Evolutionary conservation across 2,329 filamentous ascomycete genomes (phyloP), one percentile per base, ranked within the genome.

Genomic region (Fusarium xylarioides): DNA sequence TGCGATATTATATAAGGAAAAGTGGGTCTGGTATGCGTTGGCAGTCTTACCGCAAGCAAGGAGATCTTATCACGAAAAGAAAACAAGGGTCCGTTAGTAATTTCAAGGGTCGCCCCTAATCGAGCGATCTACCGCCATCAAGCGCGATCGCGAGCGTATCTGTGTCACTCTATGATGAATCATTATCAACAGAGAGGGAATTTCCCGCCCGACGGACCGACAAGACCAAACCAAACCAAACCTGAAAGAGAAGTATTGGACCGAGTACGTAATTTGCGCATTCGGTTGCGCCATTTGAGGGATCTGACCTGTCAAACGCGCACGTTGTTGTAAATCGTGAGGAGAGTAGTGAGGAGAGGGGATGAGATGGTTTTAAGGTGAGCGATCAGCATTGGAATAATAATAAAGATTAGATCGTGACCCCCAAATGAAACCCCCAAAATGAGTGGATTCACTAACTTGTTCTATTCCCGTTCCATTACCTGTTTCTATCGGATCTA

Each of bases 251-350:
- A 23, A 54, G 19, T 40, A 40, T 42, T 55, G 19, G 37, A 46
- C 43, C 55, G 52, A 68, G 55, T 74, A 62, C 71, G 68, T 61
- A 73, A 74, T 74, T 50, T 66, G 49, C 52, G 57, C 65, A 73
- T 61, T 66, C 53, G 53, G 18, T 74, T 74, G 71, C 72, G 72
- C 66, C 70, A 74, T 74, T 47, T 53, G 44, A 35, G 6, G 32
- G 21, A 34, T 16, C 28, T 42, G 38, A 26, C 61, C 50, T 66
- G 63, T 66, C 63, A 66, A 58, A 43, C 37, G 37, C 9, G 43
- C 43, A 49, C 50, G 43, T 50, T 58, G 35, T n/a, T 40, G 38
- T 14, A 9, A 40, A 40, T 40, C 7, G 12, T 14, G 38, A 40
- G 6, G 16, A 38, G 35, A 52, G n/a, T 23, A 52, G 30, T 35